Evolutionary conservation across 768 basidiomycete genomes (phyloP).

Genomic region (Coprinopsis sp.): DNA sequence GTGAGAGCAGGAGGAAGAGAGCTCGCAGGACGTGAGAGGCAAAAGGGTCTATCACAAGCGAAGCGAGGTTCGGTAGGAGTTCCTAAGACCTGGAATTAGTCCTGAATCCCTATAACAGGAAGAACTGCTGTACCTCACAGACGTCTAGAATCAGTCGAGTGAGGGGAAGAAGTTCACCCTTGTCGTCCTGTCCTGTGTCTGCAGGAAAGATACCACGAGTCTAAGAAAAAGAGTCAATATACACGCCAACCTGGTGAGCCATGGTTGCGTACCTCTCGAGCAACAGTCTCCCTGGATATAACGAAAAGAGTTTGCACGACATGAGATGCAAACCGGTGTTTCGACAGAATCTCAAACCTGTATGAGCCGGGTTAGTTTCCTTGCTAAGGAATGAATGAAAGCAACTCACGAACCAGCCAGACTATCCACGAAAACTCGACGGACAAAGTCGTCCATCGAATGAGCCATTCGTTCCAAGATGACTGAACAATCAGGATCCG

Average conservation of each 20-base stretch:
- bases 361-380: slow-evolving; percentile 1
- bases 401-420: slow-evolving; percentile 80
- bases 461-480: slow-evolving; percentile 86
- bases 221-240: slow-evolving; percentile 27
- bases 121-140: slow-evolving; percentile 52
- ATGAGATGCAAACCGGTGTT: slow-evolving; percentile 92
- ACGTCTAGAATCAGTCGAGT: slow-evolving; percentile 60
- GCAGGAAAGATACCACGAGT: slow-evolving; percentile 49
- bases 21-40: slow-evolving; percentile 88
- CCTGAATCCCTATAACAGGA: slow-evolving; percentile 5
- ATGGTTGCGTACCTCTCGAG: slow-evolving; percentile 54
- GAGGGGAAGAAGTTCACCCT: slow-evolving; percentile 65
- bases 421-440: slow-evolving; percentile 84
- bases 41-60: slow-evolving; percentile 78
- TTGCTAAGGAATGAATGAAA: not conserved
- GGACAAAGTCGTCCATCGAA: slow-evolving; percentile 96
- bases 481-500: slow-evolving; percentile 90
- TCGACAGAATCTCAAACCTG: slow-evolving; percentile 61
- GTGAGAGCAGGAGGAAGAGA: slow-evolving; percentile 72
- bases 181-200: slow-evolving; percentile 39
- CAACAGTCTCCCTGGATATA: slow-evolving; percentile 57
- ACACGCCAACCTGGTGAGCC: not conserved
- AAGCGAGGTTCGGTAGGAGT: slow-evolving; percentile 55
- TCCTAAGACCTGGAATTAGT: slow-evolving; percentile 43
- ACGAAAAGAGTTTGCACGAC: slow-evolving; percentile 87